Evolutionary conservation across 768 basidiomycete genomes (phyloP).

Genomic region (Glaciozyma antarctica): DNA sequence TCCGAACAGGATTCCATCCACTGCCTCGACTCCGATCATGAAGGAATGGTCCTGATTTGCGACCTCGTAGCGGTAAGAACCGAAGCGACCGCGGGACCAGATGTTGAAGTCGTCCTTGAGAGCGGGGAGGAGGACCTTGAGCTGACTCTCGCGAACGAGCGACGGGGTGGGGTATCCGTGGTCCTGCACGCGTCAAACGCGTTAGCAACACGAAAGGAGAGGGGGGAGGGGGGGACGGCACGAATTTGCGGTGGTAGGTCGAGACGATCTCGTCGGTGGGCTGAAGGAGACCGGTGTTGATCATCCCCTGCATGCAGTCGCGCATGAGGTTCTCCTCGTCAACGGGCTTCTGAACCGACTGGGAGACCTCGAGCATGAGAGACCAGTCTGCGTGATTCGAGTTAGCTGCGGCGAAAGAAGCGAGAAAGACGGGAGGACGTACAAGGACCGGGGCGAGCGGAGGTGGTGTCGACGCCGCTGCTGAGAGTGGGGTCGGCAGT

Average conservation of each 20-base stretch:
- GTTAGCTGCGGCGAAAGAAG: background rate
- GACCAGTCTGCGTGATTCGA: constrained; percentile 37
- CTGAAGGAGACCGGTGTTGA: constrained; percentile 37
- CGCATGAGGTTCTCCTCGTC: constrained; percentile 38
- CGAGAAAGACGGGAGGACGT: background rate
- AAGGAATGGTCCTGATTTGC: constrained; percentile 32
- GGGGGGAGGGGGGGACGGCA: constrained; percentile 7
- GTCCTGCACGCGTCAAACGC: constrained; percentile 19
- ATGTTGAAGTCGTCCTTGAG: constrained; percentile 39
- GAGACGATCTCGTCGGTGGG: constrained; percentile 41
- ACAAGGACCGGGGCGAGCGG: constrained; percentile 36
- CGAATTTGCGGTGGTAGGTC: constrained; percentile 40
- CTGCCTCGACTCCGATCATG: constrained; percentile 40
- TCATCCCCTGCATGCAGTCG: constrained; percentile 40
- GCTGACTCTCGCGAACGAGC: constrained; percentile 39
- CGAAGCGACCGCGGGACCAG: constrained; percentile 39
- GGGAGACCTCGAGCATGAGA: constrained; percentile 43
- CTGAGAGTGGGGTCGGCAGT: constrained; percentile 37
- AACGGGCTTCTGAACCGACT: constrained; percentile 40
- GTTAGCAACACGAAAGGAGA: background rate
- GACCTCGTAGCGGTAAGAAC: constrained; percentile 35
- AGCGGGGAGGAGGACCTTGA: constrained; percentile 38
- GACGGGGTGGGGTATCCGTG: constrained; percentile 41
- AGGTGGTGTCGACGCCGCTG: constrained; percentile 30
- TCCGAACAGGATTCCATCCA: constrained; percentile 36